These are phyloP conservation scores for Inga oerstediana DNA, from an alignment of 306 rosid genomes.

Conservation along the genomic window DNA sequence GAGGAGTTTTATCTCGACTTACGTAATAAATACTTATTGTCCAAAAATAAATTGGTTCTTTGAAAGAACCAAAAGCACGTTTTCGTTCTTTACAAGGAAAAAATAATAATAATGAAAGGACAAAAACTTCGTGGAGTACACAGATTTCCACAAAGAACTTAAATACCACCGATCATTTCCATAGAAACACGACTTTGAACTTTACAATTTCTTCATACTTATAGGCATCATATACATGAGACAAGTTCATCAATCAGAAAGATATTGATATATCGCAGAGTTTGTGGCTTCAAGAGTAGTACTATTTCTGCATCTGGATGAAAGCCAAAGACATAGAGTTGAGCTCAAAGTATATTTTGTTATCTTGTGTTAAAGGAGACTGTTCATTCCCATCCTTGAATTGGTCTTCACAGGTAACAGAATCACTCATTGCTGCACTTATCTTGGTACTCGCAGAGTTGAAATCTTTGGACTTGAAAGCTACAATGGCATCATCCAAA, in stretches of 20 bases:
- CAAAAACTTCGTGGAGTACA: neutral
- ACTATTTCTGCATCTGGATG: conserved; percentile 14
- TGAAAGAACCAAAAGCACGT: neutral
- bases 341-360: conserved; percentile 43
- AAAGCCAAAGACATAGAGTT: conserved; percentile 58
- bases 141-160: neutral
- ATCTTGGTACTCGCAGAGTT: neutral
- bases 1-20: too few relatives aligned
- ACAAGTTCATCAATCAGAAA: neutral
- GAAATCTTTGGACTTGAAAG: conserved; percentile 43
- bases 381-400: conserved; percentile 51
- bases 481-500: conserved; percentile 46
- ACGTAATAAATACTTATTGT: too few relatives aligned
- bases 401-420: conserved; percentile 66
- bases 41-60: too few relatives aligned
- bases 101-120: neutral
- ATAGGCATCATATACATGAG: neutral
- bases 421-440: conserved; percentile 51
- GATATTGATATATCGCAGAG: neutral
- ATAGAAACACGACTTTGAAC: neutral
- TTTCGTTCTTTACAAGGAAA: neutral
- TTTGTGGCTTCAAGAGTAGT: neutral
- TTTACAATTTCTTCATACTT: neutral
- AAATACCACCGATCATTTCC: neutral
- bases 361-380: conserved; percentile 59